phyloP scores from a whole-genome alignment of 1,139 yeast species.

The Meyerozyma smithsonii region DNA sequence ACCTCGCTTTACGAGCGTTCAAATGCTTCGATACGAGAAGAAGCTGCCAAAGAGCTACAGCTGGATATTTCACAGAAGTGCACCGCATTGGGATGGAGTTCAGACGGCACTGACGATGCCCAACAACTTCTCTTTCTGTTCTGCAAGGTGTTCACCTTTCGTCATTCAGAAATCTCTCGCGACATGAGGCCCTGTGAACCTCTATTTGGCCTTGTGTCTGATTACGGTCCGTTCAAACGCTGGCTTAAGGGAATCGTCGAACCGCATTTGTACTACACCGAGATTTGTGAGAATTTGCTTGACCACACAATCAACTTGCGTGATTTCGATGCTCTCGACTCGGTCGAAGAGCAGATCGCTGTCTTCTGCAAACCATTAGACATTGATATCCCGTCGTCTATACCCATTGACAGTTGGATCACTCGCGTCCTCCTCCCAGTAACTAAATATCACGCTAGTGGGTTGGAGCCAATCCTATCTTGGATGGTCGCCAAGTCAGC shows the following conservation, averaged over 20 bases:
- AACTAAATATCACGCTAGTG: neutral
- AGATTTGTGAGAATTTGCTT: neutral
- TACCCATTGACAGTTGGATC: neutral
- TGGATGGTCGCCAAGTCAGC: neutral
- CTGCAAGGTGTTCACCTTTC: neutral
- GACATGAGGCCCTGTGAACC: neutral
- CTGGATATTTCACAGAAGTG: neutral
- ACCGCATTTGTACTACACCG: constrained; percentile 2
- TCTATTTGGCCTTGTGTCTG: neutral
- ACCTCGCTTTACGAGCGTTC: neutral
- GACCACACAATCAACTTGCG: neutral
- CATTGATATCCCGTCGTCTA: neutral
- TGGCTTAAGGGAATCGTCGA: constrained; percentile 1
- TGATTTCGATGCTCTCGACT: neutral
- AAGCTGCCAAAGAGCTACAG: neutral
- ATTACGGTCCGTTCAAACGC: neutral
- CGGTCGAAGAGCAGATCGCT: neutral
- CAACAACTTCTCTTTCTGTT: neutral
- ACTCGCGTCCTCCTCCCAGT: neutral
- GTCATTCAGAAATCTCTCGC: neutral
- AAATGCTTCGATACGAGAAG: neutral
- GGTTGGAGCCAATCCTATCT: neutral
- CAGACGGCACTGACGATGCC: neutral
- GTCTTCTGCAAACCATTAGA: neutral
- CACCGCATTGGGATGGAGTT: neutral